A percentile compares a stretch with the other conserved stretches of the same genome.
These are phyloP conservation scores for Blakeslea trispora DNA, from an alignment of 371 early-diverging fungal genomes.

Conservation along the genomic window DNA sequence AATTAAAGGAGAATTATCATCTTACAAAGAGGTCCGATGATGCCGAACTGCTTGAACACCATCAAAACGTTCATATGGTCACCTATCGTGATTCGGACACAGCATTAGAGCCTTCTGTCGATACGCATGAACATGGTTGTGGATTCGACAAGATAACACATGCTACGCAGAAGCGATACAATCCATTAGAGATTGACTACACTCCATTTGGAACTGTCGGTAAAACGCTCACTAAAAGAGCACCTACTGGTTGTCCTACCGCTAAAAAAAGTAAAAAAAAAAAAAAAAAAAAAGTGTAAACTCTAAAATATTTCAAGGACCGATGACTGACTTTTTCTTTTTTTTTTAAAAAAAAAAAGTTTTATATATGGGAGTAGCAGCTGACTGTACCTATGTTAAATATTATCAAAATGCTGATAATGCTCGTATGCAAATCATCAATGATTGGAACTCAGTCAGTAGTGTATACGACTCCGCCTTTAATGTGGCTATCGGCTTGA, in stretches of 20 bases:
- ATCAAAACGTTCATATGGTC: conserved; percentile 40
- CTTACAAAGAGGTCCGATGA: conserved; percentile 64
- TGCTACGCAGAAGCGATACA: conserved; percentile 3
- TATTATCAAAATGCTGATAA: conserved; percentile 55
- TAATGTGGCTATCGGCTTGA: conserved; percentile 86
- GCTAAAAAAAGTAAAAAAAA: conserved; percentile 40
- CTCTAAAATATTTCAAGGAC: no score
- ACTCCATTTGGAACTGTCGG: conserved; percentile 9
- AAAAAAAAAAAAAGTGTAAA: no score
- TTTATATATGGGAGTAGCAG: conserved; percentile 51
- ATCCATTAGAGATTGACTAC: conserved; percentile 9
- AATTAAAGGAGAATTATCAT: conserved; percentile 59
- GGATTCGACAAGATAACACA: conserved; percentile 34
- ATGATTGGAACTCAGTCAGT: conserved; percentile 77
- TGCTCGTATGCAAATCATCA: conserved; percentile 75
- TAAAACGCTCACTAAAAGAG: conserved; percentile 35
- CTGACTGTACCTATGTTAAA: conserved; percentile 79
- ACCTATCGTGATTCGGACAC: conserved; percentile 76
- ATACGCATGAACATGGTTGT: conserved; percentile 18
- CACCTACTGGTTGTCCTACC: conserved; percentile 42
- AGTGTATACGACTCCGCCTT: conserved; percentile 86
- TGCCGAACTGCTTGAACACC: conserved; percentile 30
- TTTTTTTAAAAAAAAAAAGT: no score
- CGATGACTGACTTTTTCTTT: neutral
- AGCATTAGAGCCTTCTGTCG: neutral